Evolutionary conservation across 805 yeast species (phyloP).

Genomic region (Brettanomyces bruxellensis): DNA sequence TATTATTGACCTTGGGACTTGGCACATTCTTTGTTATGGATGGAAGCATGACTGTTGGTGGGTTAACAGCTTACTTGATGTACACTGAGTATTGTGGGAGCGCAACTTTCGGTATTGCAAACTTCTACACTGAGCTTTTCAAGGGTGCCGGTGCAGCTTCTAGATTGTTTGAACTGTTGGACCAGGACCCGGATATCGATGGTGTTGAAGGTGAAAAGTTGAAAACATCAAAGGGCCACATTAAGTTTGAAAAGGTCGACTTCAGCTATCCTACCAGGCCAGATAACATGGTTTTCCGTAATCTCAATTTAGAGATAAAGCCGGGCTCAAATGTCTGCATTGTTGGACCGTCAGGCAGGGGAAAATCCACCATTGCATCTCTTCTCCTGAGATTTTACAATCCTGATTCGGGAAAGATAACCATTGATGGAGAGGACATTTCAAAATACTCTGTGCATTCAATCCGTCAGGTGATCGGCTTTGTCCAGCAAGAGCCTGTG

Average conservation of each 20-base stretch:
- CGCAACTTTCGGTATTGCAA: conserved; percentile 84
- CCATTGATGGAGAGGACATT: conserved; percentile 60
- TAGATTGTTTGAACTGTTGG: conserved; percentile 79
- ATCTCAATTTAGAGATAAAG: conserved; percentile 52
- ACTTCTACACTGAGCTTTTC: conserved; percentile 89
- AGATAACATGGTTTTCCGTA: conserved; percentile 54
- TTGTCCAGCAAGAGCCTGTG: conserved; percentile 89
- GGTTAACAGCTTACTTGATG: conserved; percentile 87
- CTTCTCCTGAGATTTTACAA: conserved; percentile 77
- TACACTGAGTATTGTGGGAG: conserved; percentile 92
- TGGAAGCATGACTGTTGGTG: conserved; percentile 78
- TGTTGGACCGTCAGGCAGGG: conserved; percentile 95
- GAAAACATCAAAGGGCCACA: conserved; percentile 36
- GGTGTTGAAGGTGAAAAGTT: conserved; percentile 54
- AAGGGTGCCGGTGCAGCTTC: conserved; percentile 97
- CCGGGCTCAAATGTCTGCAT: conserved; percentile 88
- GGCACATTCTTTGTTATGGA: conserved; percentile 73
- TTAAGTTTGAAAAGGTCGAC: conserved; percentile 56
- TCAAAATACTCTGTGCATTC: conserved; percentile 65
- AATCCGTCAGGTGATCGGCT: conserved; percentile 67
- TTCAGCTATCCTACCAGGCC: conserved; percentile 86
- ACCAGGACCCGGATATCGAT: conserved; percentile 65
- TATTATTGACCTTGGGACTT: conserved; percentile 63
- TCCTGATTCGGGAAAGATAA: conserved; percentile 58
- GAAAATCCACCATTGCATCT: conserved; percentile 85